Evolutionary conservation across 371 early-diverging fungal species (phyloP), one percentile per base, ranked within the genome.

Genomic region (Mucor ambiguus): DNA sequence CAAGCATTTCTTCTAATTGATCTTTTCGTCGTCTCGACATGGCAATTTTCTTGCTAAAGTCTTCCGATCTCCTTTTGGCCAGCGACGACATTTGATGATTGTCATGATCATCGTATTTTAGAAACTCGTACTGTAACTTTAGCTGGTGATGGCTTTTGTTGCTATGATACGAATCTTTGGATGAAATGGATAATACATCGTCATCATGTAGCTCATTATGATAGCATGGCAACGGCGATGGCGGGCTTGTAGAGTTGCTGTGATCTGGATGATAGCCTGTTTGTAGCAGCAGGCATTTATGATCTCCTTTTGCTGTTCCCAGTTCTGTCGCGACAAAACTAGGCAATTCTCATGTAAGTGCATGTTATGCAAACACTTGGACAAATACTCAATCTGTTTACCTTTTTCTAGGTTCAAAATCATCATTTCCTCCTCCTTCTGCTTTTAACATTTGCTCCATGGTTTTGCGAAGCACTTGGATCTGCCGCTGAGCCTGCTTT

Each of bases 381-480:
- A 38, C 29, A 43, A 43, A 26, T 29, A 55, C 18, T 8, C 46
- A 29, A 43, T 52, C 9, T 22, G 29, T 24, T 28, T 43, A 64
- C 64, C 58, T 64, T 48, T 64, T 64, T 26, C 52, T 41, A 52
- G 24, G 10, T 26, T 52, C 52, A 52, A 28, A 24, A 52, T 71
- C 66, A 44, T 60, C 44, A 33, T 8, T 33, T 18, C 56, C 63
- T 64, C 60, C 63, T 38, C 68, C 72, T n/a, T 79, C 75, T 44
- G 73, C 66, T 33, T 70, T 66, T 10, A 81, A 41, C 32, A 81
- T 33, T 60, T 74, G 76, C 20, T 81, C 81, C 74, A 81, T 78
- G 7, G 78, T 81, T 10, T 72, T 72, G 35, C 75, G 64, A 11
- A 81, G 61, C 0, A 70, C 63, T 26, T 68, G 60, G 4, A 81